phyloP scores from a whole-genome alignment of 495 filamentous ascomycete genomes.

The Talaromyces wortmannii region DNA sequence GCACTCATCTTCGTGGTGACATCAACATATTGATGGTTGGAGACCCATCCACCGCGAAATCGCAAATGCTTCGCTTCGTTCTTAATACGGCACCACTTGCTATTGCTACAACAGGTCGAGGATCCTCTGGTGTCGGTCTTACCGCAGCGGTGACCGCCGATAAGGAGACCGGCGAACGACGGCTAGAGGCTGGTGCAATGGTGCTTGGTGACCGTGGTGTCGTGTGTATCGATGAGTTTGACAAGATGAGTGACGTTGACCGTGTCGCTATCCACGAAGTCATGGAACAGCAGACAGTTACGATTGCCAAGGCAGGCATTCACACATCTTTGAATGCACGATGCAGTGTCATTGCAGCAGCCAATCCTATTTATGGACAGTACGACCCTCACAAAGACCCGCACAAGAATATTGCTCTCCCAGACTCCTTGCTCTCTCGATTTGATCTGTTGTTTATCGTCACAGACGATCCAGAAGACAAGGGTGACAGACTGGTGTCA shows the following conservation, averaged over 20 bases:
- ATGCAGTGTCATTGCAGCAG: slow-evolving; percentile 93
- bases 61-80: slow-evolving; percentile 93
- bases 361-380: slow-evolving; percentile 96
- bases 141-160: slow-evolving; percentile 94
- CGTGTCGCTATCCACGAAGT: slow-evolving; percentile 99
- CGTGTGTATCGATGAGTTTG: slow-evolving; percentile 99
- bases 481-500: slow-evolving; percentile 81
- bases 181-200: slow-evolving; percentile 97
- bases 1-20: slow-evolving; percentile 94
- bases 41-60: slow-evolving; percentile 98
- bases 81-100: slow-evolving; percentile 95
- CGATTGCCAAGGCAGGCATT: slow-evolving; percentile 97
- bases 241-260: slow-evolving; percentile 99
- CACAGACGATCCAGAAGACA: slow-evolving; percentile 95
- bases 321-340: slow-evolving; percentile 96
- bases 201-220: slow-evolving; percentile 95
- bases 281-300: slow-evolving; percentile 99
- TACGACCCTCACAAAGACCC: slow-evolving; percentile 99
- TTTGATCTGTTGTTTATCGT: slow-evolving; percentile 98
- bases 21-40: slow-evolving; percentile 99
- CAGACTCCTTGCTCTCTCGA: slow-evolving; percentile 94
- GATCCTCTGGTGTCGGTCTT: slow-evolving; percentile 96
- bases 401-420: slow-evolving; percentile 95
- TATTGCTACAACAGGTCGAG: slow-evolving; percentile 95
- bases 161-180: slow-evolving; percentile 94